A percentile compares a stretch with the other conserved stretches of the same genome.
These are phyloP conservation scores for Rhizopogon rudus DNA, from an alignment of 768 basidiomycete species.

Conservation along the genomic window DNA sequence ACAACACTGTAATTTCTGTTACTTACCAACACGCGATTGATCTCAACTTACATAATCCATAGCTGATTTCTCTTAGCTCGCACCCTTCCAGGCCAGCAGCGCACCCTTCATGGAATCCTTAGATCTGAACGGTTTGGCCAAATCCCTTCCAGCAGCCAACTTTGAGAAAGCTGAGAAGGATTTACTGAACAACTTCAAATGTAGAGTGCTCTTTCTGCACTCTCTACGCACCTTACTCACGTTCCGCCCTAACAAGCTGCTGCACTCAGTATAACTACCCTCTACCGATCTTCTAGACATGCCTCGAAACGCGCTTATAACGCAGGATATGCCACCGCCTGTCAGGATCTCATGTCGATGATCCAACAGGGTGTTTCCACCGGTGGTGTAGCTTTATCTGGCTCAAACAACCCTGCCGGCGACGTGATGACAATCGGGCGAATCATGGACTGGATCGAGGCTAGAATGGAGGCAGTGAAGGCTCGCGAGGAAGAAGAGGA, in stretches of 20 bases:
- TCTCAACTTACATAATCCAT: background rate
- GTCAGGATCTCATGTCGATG: constrained; percentile 76
- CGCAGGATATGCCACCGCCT: constrained; percentile 74
- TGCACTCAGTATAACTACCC: constrained; percentile 78
- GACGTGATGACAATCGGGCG: constrained; percentile 71
- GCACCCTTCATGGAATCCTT: constrained; percentile 57
- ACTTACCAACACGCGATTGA: background rate
- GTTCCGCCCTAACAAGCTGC: constrained; percentile 46
- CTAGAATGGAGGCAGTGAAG: constrained; percentile 70
- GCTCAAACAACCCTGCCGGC: constrained; percentile 40
- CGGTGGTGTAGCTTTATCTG: constrained; percentile 37
- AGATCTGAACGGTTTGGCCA: constrained; percentile 75
- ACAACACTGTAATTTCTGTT: too few relatives aligned
- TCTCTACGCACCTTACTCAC: constrained; percentile 13
- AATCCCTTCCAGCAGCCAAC: constrained; percentile 63
- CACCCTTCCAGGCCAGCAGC: background rate
- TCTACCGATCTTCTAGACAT: constrained; percentile 74
- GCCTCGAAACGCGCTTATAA: constrained; percentile 79
- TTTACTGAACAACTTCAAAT: constrained; percentile 77
- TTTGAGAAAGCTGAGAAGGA: constrained; percentile 78
- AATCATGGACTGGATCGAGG: constrained; percentile 85
- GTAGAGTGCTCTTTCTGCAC: constrained; percentile 27
- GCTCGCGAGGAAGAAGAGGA: constrained; percentile 77
- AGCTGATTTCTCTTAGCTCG: background rate
- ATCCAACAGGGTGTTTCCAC: constrained; percentile 79